Base-by-base conservation (phyloP, 345 rosid genomes). In the Rhizophora mangle region DNA sequence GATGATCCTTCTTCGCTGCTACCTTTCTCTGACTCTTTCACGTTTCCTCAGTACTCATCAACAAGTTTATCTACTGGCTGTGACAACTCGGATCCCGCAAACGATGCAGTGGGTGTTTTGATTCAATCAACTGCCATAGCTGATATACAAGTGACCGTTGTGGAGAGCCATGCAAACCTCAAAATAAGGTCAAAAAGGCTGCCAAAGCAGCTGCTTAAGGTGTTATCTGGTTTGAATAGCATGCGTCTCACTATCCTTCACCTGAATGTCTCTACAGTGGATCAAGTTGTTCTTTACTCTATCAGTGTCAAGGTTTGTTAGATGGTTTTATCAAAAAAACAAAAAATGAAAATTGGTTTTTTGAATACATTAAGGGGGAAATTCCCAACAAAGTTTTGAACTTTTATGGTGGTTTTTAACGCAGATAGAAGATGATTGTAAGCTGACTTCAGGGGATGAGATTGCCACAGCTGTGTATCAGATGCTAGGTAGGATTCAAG, bases 361-460 rank as follows among this genome's bases (percentile, higher is more conserved):
- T 10, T 6, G 24, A 22, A 2, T 8, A 24, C 30, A 8, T 21
- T 6, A 34, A 22, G n/a, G 29, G 29, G 8, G 7, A 39, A 18
- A 27, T 24, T 22, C 67, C 67, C 67, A 43, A 6, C 20, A 13
- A 43, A 13, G 21, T 15, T 39, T 39, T 43, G 18, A 39, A 15
- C 32, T 39, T 51, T 52, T 20, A 51, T 52, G 60, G 43, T 56
- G 60, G 31, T 56, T 13, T 46, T 53, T 19, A 64, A 58, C 80
- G 85, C 91, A 94, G 98, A 88, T 88, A 55, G 98, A 91, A 82
- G 98, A 94, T 76, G 86, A 78, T 55, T 91, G 97, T 79, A 85
- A 73, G 76, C 83, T 91, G 70, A 86, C 74, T 70, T 74, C 98
- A 49, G 98, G 78, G 60, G 87, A 91, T 70, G 96, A 88, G 61